Evolutionary conservation across 2,329 filamentous ascomycete species (phyloP).

Genomic region (Chaetoscypha palmicola): DNA sequence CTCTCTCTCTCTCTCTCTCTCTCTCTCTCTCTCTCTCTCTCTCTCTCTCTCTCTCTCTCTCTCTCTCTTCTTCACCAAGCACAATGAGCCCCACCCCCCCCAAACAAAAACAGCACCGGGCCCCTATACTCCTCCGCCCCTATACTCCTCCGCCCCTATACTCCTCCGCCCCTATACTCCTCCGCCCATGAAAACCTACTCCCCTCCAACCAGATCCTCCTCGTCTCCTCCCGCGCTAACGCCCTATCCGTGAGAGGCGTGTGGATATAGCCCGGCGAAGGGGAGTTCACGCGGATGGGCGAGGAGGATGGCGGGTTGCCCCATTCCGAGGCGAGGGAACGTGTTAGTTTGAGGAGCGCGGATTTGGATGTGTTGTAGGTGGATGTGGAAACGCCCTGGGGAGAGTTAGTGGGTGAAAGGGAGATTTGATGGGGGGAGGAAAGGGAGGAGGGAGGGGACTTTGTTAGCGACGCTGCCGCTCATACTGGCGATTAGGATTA

Average conservation of each 20-base stretch:
- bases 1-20: too few species aligned
- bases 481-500: slow-evolving; percentile 60
- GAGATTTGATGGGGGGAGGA: too few species aligned
- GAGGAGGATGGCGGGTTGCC: slow-evolving; percentile 48
- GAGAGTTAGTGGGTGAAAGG: too few species aligned
- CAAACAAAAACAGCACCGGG: slow-evolving; percentile 39
- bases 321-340: slow-evolving; percentile 60
- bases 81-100: slow-evolving; percentile 37
- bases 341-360: slow-evolving; percentile 54
- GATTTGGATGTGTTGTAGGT: slow-evolving; percentile 55
- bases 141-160: too few species aligned
- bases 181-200: slow-evolving; percentile 52
- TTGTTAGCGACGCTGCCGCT: slow-evolving; percentile 57
- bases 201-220: slow-evolving; percentile 49
- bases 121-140: slow-evolving; percentile 27
- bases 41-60: too few species aligned
- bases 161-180: slow-evolving; percentile 53
- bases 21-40: too few species aligned
- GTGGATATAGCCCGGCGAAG: slow-evolving; percentile 61
- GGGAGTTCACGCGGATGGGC: slow-evolving; percentile 49
- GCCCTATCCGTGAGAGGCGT: slow-evolving; percentile 61
- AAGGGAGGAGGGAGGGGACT: too few species aligned
- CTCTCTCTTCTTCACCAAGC: slow-evolving; percentile 48
- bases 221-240: slow-evolving; percentile 53
- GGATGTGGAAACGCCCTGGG: slow-evolving; percentile 15